Conservation (phyloP, 306 rosid genomes). For the Malus orientalis region DNA sequence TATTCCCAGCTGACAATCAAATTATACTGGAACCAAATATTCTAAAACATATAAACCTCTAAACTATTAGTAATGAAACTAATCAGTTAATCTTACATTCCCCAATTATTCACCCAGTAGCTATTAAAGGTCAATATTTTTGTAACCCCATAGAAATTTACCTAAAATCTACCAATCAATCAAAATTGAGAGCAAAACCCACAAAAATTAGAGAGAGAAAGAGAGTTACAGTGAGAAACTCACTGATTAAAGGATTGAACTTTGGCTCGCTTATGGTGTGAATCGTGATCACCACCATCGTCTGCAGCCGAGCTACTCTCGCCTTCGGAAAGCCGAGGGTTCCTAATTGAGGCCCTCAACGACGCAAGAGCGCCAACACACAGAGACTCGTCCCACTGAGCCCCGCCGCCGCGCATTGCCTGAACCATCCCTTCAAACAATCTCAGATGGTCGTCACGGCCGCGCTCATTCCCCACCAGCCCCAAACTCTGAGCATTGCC, state of each 20-base stretch:
- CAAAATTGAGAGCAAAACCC: background rate
- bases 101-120: background rate
- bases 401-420: conserved; percentile 21
- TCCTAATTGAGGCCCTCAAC: conserved; percentile 23
- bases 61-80: background rate
- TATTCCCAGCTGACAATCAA: background rate
- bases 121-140: background rate
- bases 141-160: background rate
- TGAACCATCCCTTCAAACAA: conserved; percentile 38
- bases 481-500: conserved; percentile 10
- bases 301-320: conserved; percentile 52
- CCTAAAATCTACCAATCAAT: background rate
- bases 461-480: conserved; percentile 1
- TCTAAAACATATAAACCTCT: background rate
- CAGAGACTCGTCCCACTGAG: conserved; percentile 26
- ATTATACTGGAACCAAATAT: background rate
- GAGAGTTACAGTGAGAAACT: conserved; percentile 21
- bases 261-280: conserved; percentile 73
- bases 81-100: background rate
- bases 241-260: conserved; percentile 56
- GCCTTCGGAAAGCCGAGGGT: conserved; percentile 34
- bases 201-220: background rate
- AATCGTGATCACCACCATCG: conserved; percentile 47
- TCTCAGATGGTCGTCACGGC: conserved; percentile 20
- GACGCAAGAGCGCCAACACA: conserved; percentile 21